phyloP scores from a whole-genome alignment of 2,329 filamentous ascomycete genomes.

The Neonectria hederae region DNA sequence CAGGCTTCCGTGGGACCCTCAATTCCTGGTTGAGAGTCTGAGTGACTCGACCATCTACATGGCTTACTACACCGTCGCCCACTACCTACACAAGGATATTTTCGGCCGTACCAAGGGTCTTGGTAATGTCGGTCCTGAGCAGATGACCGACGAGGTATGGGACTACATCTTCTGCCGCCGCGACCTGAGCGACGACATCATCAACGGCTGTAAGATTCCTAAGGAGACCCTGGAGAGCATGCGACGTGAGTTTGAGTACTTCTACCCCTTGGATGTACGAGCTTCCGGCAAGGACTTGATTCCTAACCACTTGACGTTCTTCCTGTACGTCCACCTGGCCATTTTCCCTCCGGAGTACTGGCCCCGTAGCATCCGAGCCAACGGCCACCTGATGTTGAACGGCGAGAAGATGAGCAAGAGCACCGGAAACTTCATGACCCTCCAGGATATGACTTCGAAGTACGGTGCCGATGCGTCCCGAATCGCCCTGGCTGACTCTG shows the following conservation, averaged over 20 bases:
- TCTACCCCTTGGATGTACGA: constrained; percentile 91
- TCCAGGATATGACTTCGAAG: constrained; percentile 86
- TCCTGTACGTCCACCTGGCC: constrained; percentile 91
- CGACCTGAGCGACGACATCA: constrained; percentile 72
- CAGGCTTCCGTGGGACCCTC: constrained; percentile 91
- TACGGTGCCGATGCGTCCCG: constrained; percentile 94
- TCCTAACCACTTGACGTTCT: constrained; percentile 94
- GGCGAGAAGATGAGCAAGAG: constrained; percentile 99
- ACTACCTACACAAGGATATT: constrained; percentile 81
- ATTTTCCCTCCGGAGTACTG: constrained; percentile 90
- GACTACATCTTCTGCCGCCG: constrained; percentile 91
- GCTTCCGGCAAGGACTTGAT: constrained; percentile 93
- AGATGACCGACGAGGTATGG: constrained; percentile 96
- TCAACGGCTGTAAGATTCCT: constrained; percentile 74
- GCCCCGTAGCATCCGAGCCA: constrained; percentile 85
- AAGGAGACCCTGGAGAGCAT: constrained; percentile 79
- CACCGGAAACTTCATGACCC: constrained; percentile 95
- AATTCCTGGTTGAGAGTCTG: constrained; percentile 91
- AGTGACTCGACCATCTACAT: constrained; percentile 94
- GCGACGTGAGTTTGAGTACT: constrained; percentile 95
- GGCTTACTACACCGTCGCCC: constrained; percentile 77
- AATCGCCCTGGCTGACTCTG: constrained; percentile 92
- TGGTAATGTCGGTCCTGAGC: constrained; percentile 77
- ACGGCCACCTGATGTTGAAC: constrained; percentile 93
- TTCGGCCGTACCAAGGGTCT: constrained; percentile 79